Evolutionary conservation across 2,329 filamentous ascomycete genomes (phyloP), one percentile per base, ranked within the genome.

Genomic region (Talaromyces sp.): DNA sequence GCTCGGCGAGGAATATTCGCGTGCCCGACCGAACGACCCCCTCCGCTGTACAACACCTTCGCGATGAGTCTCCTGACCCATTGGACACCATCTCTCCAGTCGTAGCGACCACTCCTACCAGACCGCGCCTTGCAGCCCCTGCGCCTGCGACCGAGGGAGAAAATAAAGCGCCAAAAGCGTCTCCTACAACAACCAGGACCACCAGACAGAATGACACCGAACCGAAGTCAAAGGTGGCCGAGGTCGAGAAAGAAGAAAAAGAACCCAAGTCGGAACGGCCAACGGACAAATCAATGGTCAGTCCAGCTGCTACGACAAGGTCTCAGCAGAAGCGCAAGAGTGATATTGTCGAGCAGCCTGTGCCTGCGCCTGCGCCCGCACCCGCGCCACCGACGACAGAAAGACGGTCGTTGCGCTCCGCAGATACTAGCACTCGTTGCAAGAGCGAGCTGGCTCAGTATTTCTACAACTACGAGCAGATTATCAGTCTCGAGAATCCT

Each of bases 401-500:
- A 62, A 88, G 84, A 70, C 78, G 92, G 66, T 93, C 91, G 69
- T 78, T 97, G 70, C 85, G 93, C 57, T 96, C 91, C 47, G 89
- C 95, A 66, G 91, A 96, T 69, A 83, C 82, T 65, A 89, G 88
- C 10, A 87, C 87, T 47, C 83, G 90, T 63, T 87, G 91, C 75
- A 96, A 95, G 80, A 97, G 91, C 74, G 92, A 97, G 68, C 81
- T 97, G 56, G 87, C 91, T 33, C 83, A 86, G 43, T 97, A 96
- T 75, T 97, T 97, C 68, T 86, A 89, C 47, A 92, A 95, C 67
- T 97, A 96, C 73, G 92, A 97, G 73, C 90, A 96, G 70, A 84
- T 97, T 61, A 91, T 97, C 75, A 91, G 90, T 57, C 90, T 95
- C 68, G 87, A 90, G 58, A 84, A 86, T 35, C 88, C 88, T 64